Conservation (phyloP, 179 eudicot genomes). For the Spergularia azorica region DNA sequence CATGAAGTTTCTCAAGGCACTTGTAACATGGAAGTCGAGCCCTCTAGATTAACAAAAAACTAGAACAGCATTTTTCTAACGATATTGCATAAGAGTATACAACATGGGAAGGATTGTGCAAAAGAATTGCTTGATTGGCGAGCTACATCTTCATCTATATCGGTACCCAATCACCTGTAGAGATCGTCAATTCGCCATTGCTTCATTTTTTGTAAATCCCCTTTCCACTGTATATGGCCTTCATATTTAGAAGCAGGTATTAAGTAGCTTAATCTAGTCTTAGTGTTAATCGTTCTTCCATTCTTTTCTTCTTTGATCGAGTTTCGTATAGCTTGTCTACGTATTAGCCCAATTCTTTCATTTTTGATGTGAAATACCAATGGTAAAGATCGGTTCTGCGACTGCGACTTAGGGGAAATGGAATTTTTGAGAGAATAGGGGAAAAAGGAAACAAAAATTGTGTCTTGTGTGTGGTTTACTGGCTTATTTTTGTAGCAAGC, state of each 20-base stretch:
- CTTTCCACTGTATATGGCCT: slow-evolving; percentile 22
- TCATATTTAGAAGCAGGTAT: slow-evolving; percentile 20
- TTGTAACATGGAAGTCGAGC: slow-evolving; percentile 51
- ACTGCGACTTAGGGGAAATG: no score
- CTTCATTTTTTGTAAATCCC: slow-evolving; percentile 29
- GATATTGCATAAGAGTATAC: slow-evolving; percentile 24
- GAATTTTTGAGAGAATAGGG: no score
- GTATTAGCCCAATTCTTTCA: no score
- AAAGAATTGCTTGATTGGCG: slow-evolving; percentile 15
- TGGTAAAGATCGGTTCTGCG: no score
- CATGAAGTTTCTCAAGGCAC: slow-evolving; percentile 64
- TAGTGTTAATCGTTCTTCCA: not conserved
- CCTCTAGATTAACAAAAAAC: slow-evolving; percentile 20
- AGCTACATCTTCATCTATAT: not conserved
- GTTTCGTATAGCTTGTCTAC: no score
- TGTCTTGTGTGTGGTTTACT: no score
- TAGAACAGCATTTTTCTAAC: slow-evolving; percentile 15
- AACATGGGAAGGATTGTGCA: slow-evolving; percentile 26
- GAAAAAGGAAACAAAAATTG: no score
- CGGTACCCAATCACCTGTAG: slow-evolving; percentile 11
- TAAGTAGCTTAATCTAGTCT: slow-evolving; percentile 17
- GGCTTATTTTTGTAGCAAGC: no score
- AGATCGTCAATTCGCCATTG: slow-evolving; percentile 12
- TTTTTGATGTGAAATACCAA: no score
- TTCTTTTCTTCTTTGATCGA: slow-evolving; percentile 22